A percentile compares a stretch with the other conserved stretches of the same genome.
These are phyloP conservation scores for Cerrena zonata DNA, from an alignment of 1,284 basidiomycete genomes.

Conservation along the genomic window DNA sequence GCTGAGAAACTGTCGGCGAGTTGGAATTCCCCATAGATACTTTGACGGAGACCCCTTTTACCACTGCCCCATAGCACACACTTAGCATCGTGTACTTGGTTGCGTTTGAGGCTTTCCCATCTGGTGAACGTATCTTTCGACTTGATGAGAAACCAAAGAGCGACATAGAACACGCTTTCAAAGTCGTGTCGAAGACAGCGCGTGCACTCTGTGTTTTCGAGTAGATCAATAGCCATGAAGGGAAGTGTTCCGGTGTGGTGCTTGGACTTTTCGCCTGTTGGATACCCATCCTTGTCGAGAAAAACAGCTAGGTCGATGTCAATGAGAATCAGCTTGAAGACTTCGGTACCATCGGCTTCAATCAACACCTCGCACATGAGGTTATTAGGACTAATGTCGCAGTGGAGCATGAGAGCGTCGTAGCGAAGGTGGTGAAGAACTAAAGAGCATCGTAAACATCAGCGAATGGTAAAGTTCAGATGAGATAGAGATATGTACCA, in stretches of 20 bases:
- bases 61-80: no score
- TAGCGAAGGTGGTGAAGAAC: conserved; percentile 9
- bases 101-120: no score
- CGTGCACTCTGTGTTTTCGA: not conserved
- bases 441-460: not conserved
- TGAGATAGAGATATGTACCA: conserved; percentile 6
- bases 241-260: not conserved
- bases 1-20: no score
- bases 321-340: conserved; percentile 7
- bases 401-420: conserved; percentile 9
- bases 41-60: no score
- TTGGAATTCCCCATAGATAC: no score
- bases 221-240: not conserved
- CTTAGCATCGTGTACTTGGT: no score
- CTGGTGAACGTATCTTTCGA: no score
- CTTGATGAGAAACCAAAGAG: no score
- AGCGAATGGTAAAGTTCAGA: not conserved
- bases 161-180: conserved; percentile 10
- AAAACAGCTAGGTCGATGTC: conserved; percentile 10
- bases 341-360: not conserved
- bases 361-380: conserved; percentile 8
- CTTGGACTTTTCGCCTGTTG: not conserved
- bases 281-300: conserved; percentile 1
- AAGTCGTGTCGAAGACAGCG: conserved; percentile 10
- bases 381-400: conserved; percentile 12